Evolutionary conservation across 371 early-diverging fungal species (phyloP), one percentile per base, ranked within the genome.

Genomic region (Mortierella sp.): DNA sequence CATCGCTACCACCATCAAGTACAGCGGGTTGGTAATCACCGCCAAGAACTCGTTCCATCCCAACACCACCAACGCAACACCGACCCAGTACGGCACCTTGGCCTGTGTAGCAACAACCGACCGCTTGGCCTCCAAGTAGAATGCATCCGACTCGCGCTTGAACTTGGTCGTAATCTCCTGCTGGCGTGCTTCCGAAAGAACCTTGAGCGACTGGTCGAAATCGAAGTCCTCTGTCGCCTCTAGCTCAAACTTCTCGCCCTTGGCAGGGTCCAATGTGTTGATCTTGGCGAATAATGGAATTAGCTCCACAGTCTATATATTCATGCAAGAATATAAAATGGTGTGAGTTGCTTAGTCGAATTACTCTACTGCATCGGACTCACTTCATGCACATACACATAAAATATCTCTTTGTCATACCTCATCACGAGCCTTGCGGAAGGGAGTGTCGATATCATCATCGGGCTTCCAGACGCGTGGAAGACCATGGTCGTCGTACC

Each of bases 1-100:
- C 68, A 92, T 79, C 0, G 91, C 85, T 34, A 88, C 85, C 16
- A 95, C 77, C 40, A 93, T 75, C 66, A 97, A 77, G 68, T 95
- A 96, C 26, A 97, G 34, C 13, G 98, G 98, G 76, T 92, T 96
- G 55, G 87, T 89, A 70, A 98, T 76, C 22, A 98, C 89, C 1
- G 94, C 76, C 89, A 95, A 91, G 45, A 96, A 92, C 85, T 98
- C 98, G 80, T 98, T 98, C 96, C 97, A 98, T 24, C 98, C 98
- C 16, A 98, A 85, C 34, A 93, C 80, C 13, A 95, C 81, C 63
- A 96, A 85, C 64, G 96, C 85, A 31, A 91, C 90, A 29, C 96
- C 86, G 65, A 96, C 92, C 97, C 98, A 99, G 43, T 88, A 85
- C 11, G 99, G 99, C 45, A 98, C 90, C 68, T 93, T 93, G 68